Evolutionary conservation across 495 filamentous ascomycete species (phyloP).

Genomic region (Penicillium cataractarum): DNA sequence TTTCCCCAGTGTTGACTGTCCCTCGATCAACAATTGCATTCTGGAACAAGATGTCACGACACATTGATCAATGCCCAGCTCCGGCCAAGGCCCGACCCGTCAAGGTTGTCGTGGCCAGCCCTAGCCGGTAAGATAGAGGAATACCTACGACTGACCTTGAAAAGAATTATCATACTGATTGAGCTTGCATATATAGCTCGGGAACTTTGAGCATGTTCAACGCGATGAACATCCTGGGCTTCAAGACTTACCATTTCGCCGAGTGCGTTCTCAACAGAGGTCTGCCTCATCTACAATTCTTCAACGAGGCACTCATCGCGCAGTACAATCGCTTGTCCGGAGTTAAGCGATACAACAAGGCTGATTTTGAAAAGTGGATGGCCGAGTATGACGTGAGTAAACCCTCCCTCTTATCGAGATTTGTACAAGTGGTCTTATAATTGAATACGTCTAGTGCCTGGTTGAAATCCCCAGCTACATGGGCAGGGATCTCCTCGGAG

Average conservation of each 20-base stretch:
- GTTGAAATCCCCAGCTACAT: constrained; percentile 28
- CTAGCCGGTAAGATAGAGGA: constrained; percentile 23
- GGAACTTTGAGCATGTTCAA: constrained; percentile 27
- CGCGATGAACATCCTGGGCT: constrained; percentile 31
- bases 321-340: constrained; percentile 24
- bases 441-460: constrained; percentile 17
- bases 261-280: constrained; percentile 16
- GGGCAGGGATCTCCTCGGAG: constrained; percentile 17
- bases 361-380: constrained; percentile 30
- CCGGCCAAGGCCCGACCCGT: constrained; percentile 15
- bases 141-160: too few relatives aligned
- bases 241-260: constrained; percentile 28
- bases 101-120: constrained; percentile 29
- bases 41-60: constrained; percentile 16
- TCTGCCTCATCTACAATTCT: constrained; percentile 20
- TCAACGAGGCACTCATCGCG: constrained; percentile 23
- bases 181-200: constrained; percentile 13
- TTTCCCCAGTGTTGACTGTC: not conserved
- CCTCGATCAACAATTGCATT: not conserved
- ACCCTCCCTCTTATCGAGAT: not conserved
- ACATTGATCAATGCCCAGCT: constrained; percentile 19
- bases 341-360: constrained; percentile 14
- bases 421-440: not conserved
- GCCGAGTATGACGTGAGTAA: constrained; percentile 25
- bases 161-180: not conserved